Evolutionary conservation across 2,329 filamentous ascomycete species (phyloP), one percentile per base, ranked within the genome.

Genomic region (Ascosphaera apis): DNA sequence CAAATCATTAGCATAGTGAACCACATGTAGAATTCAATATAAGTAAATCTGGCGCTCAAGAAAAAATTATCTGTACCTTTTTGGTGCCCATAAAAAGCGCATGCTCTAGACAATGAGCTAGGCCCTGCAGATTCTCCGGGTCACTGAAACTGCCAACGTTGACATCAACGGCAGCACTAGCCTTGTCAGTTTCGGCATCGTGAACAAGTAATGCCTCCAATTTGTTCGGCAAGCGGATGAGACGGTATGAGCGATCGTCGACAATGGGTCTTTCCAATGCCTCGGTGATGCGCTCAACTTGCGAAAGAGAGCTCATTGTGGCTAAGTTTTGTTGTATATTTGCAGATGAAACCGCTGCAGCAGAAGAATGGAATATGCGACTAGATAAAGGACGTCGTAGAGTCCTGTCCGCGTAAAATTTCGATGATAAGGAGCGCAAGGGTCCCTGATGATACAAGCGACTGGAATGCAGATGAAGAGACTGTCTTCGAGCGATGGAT

Each of bases 11-110:
- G n/a, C n/a, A 30, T 15, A 28, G 12, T 15, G 30, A 36, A 23
- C 31, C 36, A 5, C 35, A n/a, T n/a, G 17, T 13, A 15, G 23
- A 28, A 21, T 23, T 25, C 12, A 17, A 31, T 34, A 30, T 37
- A 30, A 21, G 27, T 9, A 35, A 32, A 31, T 8, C n/a, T n/a
- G n/a, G 12, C 36, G 3, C 32, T 7, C 25, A 30, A 33, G 15
- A 7, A 27, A 16, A n/a, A n/a, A n/a, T n/a, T n/a, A n/a, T n/a
- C 43, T 54, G 43, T 53, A 75, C 72, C 65, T 95, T 98, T 56
- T 92, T 77, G 5, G 88, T 98, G 35, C 88, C 88, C 88, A 98
- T 95, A 61, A 98, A 98, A 16, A 98, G 62, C 43, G 93, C 61
- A 66, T 93, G 86, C 63, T 95, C 86, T 37, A 95, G 82, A 4